phyloP scores from a whole-genome alignment of 495 filamentous ascomycete genomes.

The Annulohypoxylon nitens region DNA sequence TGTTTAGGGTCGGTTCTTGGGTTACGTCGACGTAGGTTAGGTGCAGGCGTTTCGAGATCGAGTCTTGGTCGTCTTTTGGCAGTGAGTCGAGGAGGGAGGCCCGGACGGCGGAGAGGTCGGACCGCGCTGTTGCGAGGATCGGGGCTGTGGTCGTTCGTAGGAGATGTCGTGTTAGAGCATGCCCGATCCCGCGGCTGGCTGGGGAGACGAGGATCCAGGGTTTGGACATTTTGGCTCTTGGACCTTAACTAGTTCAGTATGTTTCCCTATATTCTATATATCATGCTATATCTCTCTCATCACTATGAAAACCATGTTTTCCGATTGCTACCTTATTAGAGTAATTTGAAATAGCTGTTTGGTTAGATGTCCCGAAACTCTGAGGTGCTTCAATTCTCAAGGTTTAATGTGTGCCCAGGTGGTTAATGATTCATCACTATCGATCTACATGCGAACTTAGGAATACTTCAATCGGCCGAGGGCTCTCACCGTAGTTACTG shows the following conservation, averaged over 20 bases:
- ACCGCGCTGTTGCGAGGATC: slow-evolving; percentile 78
- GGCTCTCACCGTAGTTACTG: not conserved
- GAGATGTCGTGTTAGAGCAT: slow-evolving; percentile 76
- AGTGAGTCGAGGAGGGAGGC: slow-evolving; percentile 68
- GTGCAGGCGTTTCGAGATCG: slow-evolving; percentile 42
- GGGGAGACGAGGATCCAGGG: slow-evolving; percentile 68
- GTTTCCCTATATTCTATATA: not conserved
- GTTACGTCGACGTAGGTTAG: slow-evolving; percentile 50
- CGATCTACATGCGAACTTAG: not conserved
- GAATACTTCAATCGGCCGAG: not conserved
- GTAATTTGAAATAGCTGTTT: not conserved
- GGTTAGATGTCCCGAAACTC: not conserved
- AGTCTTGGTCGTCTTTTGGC: not conserved
- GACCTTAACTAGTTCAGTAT: not conserved
- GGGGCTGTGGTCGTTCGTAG: slow-evolving; percentile 74
- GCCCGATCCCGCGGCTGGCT: slow-evolving; percentile 79
- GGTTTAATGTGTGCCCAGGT: not conserved
- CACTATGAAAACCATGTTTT: not conserved
- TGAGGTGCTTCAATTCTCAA: not conserved
- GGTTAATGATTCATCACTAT: slow-evolving; percentile 25
- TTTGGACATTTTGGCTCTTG: slow-evolving; percentile 47
- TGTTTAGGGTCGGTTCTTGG: slow-evolving; percentile 64
- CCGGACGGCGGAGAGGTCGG: slow-evolving; percentile 65
- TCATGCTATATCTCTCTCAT: not conserved
- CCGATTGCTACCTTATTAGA: not conserved